Percentiles rank a stretch among this genome's conserved stretches.
phyloP scores from a whole-genome alignment of 352 stramenopile genomes.

The Globisporangium lucens region DNA sequence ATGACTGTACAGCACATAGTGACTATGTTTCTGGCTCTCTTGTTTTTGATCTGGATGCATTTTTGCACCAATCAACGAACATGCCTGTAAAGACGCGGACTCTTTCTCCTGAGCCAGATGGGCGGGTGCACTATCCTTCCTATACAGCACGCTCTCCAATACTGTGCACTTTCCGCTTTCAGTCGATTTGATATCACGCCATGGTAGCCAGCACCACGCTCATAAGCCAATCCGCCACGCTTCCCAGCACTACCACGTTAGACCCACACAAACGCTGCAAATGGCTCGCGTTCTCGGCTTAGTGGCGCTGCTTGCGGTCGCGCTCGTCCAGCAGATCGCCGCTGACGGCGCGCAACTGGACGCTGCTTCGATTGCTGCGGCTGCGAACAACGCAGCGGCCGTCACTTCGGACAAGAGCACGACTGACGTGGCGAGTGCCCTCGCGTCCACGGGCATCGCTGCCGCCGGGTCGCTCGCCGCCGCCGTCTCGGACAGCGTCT shows the following conservation, averaged over 20 bases:
- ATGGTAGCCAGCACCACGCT: neutral
- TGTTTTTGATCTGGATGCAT: neutral
- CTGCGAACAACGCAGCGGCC: slow-evolving; percentile 14
- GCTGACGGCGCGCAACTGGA: slow-evolving; percentile 11
- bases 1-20: neutral
- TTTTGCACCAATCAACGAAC: neutral
- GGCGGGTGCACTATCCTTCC: neutral
- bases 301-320: slow-evolving; percentile 7
- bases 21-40: neutral
- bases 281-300: slow-evolving; percentile 5
- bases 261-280: neutral
- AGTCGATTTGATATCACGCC: neutral
- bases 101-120: slow-evolving; percentile 3
- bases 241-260: neutral
- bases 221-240: slow-evolving; percentile 8
- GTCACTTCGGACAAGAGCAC: slow-evolving; percentile 4
- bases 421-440: slow-evolving; percentile 6
- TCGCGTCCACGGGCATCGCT: slow-evolving; percentile 4
- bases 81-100: neutral
- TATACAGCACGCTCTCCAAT: neutral
- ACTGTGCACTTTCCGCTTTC: neutral
- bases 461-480: slow-evolving; percentile 12
- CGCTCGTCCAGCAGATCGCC: neutral
- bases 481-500: slow-evolving; percentile 21
- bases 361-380: slow-evolving; percentile 12